Percentiles rank a stretch among this genome's conserved stretches.
Evolutionary conservation across 2,329 filamentous ascomycete species (phyloP).

Genomic region (Colletotrichum zoysiae): DNA sequence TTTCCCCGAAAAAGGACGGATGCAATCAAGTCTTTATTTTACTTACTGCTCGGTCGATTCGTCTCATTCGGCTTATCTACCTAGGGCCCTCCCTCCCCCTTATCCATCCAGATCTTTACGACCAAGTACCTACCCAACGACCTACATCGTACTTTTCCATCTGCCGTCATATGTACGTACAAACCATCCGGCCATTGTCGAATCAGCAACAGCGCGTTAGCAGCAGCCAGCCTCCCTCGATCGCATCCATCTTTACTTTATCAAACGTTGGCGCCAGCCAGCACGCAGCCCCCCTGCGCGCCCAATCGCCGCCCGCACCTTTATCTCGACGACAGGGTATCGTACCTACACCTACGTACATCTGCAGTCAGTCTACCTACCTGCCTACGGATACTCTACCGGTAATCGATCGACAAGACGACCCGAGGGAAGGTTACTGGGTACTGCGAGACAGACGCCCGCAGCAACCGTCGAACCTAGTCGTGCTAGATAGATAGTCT

Average conservation of each 20-base stretch:
- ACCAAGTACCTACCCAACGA: too few relatives aligned
- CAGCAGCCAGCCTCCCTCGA: not conserved
- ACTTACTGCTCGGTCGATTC: not conserved
- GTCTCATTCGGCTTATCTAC: not conserved
- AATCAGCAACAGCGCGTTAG: not conserved
- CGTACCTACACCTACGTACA: too few relatives aligned
- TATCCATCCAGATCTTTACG: too few relatives aligned
- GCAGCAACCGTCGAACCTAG: conserved; percentile 1
- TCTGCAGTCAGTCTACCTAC: too few relatives aligned
- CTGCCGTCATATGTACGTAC: not conserved
- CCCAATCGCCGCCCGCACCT: conserved; percentile 29
- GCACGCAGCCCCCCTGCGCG: conserved; percentile 17
- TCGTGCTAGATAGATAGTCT: too few relatives aligned
- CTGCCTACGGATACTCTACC: too few relatives aligned
- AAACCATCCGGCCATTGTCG: not conserved
- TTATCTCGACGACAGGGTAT: conserved; percentile 38
- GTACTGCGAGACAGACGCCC: conserved; percentile 17
- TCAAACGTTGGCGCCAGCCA: conserved; percentile 33
- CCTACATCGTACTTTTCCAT: too few relatives aligned
- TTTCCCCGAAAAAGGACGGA: not conserved
- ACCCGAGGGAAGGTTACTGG: not conserved
- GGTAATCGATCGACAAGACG: not conserved
- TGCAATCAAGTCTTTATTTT: not conserved
- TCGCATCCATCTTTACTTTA: conserved; percentile 27
- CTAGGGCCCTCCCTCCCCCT: not conserved